phyloP scores from a whole-genome alignment of 2,329 filamentous ascomycete species.

The Pyrenophora seminiperda region DNA sequence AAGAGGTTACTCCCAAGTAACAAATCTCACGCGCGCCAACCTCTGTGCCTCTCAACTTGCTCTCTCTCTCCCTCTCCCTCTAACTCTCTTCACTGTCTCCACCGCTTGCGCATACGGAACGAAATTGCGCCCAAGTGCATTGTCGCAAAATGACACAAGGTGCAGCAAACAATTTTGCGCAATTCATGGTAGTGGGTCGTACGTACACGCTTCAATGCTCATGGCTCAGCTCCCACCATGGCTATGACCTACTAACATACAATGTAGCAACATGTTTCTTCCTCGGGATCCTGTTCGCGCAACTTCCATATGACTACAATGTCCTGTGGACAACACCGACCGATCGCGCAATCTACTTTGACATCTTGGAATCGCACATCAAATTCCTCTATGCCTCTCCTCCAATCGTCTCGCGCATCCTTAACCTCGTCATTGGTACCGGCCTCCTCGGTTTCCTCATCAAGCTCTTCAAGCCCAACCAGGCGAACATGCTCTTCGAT shows the following conservation, averaged over 20 bases:
- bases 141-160: conserved; percentile 30
- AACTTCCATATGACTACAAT: conserved; percentile 94
- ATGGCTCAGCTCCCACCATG: background rate
- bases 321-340: conserved; percentile 77
- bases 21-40: conserved; percentile 24
- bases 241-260: conserved; percentile 8
- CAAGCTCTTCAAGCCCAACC: conserved; percentile 92
- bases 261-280: conserved; percentile 80
- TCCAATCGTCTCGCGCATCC: conserved; percentile 87
- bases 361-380: conserved; percentile 86
- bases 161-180: conserved; percentile 73
- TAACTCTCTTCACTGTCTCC: conserved; percentile 5
- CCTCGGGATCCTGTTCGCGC: conserved; percentile 95
- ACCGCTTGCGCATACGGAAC: conserved; percentile 15
- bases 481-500: conserved; percentile 95
- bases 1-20: conserved; percentile 31
- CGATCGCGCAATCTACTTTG: conserved; percentile 71
- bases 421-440: conserved; percentile 89
- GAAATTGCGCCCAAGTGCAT: background rate
- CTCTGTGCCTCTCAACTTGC: conserved; percentile 19
- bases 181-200: conserved; percentile 96
- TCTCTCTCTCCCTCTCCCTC: too few relatives aligned
- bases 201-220: conserved; percentile 51
- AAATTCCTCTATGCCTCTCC: conserved; percentile 90
- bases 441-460: conserved; percentile 86